Conservation (phyloP, 202 grass and related monocot genomes). For the Setaria viridis region DNA sequence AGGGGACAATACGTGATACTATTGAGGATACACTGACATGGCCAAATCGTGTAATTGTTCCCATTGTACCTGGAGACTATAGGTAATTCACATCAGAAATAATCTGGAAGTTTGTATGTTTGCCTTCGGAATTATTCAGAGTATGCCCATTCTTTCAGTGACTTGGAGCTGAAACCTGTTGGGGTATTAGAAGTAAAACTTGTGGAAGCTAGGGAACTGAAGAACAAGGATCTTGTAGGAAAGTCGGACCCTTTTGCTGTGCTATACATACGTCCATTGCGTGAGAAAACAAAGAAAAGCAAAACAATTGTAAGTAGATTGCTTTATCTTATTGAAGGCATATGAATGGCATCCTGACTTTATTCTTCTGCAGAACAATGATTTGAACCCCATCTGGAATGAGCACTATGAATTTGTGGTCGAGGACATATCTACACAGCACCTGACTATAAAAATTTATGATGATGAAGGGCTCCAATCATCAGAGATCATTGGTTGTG, state of each 20-base stretch:
- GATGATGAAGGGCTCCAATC: constrained; percentile 92
- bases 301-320: constrained; percentile 89
- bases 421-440: constrained; percentile 87
- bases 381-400: constrained; percentile 99
- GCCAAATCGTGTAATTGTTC: constrained; percentile 91
- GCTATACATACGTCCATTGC: constrained; percentile 82
- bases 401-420: constrained; percentile 96
- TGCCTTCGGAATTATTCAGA: constrained; percentile 27
- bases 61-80: constrained; percentile 96
- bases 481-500: constrained; percentile 82
- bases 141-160: constrained; percentile 55
- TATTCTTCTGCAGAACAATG: constrained; percentile 80
- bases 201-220: constrained; percentile 89
- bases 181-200: constrained; percentile 95
- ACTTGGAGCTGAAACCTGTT: constrained; percentile 92
- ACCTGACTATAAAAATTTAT: constrained; percentile 84
- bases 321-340: constrained; percentile 32
- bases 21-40: constrained; percentile 93
- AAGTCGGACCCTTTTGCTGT: constrained; percentile 95
- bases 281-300: constrained; percentile 85
- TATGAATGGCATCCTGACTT: constrained; percentile 41
- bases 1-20: constrained; percentile 94
- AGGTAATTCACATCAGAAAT: constrained; percentile 58
- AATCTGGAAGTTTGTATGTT: constrained; percentile 25
- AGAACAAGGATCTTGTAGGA: constrained; percentile 93